A percentile compares a stretch with the other conserved stretches of the same genome.
phyloP scores from a whole-genome alignment of 352 stramenopile species.

The Pythium rishiriense region DNA sequence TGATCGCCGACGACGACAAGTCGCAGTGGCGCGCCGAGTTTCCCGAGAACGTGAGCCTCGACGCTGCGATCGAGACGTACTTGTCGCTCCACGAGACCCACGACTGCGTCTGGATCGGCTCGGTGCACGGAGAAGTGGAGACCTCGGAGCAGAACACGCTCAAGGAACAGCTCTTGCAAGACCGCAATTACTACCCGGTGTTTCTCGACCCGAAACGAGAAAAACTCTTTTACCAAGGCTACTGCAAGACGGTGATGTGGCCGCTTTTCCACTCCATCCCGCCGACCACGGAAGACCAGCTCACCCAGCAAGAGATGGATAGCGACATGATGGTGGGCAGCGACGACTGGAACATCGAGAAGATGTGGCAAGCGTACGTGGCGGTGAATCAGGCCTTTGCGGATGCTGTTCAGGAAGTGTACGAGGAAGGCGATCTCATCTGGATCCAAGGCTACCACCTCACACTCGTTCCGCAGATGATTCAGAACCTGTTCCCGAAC shows the following conservation, averaged over 20 bases:
- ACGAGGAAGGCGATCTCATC: slow-evolving; percentile 87
- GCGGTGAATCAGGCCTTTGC: slow-evolving; percentile 85
- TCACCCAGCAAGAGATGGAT: slow-evolving; percentile 59
- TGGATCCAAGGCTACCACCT: slow-evolving; percentile 93
- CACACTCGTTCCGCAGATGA: slow-evolving; percentile 87
- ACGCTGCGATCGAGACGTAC: slow-evolving; percentile 80
- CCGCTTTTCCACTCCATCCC: slow-evolving; percentile 89
- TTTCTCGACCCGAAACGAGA: slow-evolving; percentile 87
- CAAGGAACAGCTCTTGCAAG: slow-evolving; percentile 82
- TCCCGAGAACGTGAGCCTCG: slow-evolving; percentile 62
- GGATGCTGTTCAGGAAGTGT: slow-evolving; percentile 84
- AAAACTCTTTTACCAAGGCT: slow-evolving; percentile 89
- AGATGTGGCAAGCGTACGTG: slow-evolving; percentile 91
- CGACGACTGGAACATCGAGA: slow-evolving; percentile 74
- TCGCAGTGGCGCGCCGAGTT: slow-evolving; percentile 85
- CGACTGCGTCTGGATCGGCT: slow-evolving; percentile 85
- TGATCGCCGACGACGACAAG: slow-evolving; percentile 77
- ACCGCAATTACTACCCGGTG: slow-evolving; percentile 92
- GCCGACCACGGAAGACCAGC: slow-evolving; percentile 76
- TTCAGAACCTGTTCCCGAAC: slow-evolving; percentile 89
- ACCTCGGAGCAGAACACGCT: slow-evolving; percentile 79
- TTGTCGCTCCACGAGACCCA: slow-evolving; percentile 75
- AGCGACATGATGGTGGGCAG: slow-evolving; percentile 28
- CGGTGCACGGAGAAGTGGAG: slow-evolving; percentile 79
- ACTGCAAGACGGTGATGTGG: slow-evolving; percentile 91